phyloP scores from a whole-genome alignment of 2,329 filamentous ascomycete species.

The Mariannaea sp. region DNA sequence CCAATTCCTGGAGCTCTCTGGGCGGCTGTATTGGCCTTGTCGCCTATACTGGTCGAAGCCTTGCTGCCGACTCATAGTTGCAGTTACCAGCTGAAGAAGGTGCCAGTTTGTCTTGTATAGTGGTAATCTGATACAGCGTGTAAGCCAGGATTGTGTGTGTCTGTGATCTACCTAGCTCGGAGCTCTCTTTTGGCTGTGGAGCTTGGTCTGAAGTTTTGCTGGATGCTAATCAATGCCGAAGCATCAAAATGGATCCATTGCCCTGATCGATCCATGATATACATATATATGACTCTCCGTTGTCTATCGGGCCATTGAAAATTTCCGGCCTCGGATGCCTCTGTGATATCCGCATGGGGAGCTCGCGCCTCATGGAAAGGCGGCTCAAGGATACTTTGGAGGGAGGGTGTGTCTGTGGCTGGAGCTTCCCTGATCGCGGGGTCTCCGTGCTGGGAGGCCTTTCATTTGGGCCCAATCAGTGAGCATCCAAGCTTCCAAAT shows the following conservation, averaged over 20 bases:
- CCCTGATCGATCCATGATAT: conserved; percentile 18
- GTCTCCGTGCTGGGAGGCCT: conserved; percentile 37
- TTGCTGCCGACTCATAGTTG: conserved; percentile 29
- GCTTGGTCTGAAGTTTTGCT: no score
- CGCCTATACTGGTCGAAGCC: neutral
- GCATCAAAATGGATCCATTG: neutral
- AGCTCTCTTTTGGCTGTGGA: no score
- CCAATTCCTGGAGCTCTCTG: conserved; percentile 37
- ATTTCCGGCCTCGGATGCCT: conserved; percentile 28
- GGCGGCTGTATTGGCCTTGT: conserved; percentile 13
- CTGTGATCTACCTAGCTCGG: neutral
- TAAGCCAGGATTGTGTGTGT: conserved; percentile 16
- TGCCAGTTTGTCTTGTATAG: neutral
- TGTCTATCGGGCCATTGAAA: conserved; percentile 4
- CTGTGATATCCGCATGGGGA: conserved; percentile 13
- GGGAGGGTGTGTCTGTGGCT: conserved; percentile 34
- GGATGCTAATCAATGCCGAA: neutral
- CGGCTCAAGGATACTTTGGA: conserved; percentile 12
- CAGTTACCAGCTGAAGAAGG: conserved; percentile 1
- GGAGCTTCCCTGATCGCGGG: conserved; percentile 31
- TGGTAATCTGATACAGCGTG: conserved; percentile 9
- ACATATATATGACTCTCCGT: conserved; percentile 16
- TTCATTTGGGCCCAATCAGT: conserved; percentile 28
- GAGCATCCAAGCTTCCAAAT: neutral
- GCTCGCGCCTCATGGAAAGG: conserved; percentile 21